Percentiles rank a stretch among this genome's conserved stretches.
Conservation (phyloP, 306 rosid genomes). For the Gastrolobium villosum region DNA sequence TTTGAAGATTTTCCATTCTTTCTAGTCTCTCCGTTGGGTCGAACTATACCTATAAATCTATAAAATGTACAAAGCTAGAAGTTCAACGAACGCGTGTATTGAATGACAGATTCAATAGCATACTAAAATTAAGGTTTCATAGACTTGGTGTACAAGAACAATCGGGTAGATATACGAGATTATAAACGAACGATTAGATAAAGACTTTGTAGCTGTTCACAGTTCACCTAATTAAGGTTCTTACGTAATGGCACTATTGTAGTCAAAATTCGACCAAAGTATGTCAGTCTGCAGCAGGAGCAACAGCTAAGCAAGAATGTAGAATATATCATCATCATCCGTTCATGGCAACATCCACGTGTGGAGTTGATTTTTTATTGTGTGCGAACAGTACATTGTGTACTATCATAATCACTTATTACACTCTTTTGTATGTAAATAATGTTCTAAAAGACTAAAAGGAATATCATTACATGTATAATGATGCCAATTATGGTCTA, state of each 20-base stretch:
- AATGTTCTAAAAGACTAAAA: not conserved
- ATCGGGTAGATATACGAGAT: constrained; percentile 3
- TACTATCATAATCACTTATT: not conserved
- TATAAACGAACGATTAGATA: constrained; percentile 21
- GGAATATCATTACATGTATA: not conserved
- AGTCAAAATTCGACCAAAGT: constrained; percentile 30
- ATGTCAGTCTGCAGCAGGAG: not conserved
- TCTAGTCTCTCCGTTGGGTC: too few species aligned
- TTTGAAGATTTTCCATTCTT: not conserved
- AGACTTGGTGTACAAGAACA: constrained; percentile 25
- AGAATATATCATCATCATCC: not conserved
- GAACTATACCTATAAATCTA: not conserved
- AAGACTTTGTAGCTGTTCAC: constrained; percentile 21
- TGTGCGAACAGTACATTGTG: not conserved
- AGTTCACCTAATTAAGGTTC: constrained; percentile 30
- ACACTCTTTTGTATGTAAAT: not conserved
- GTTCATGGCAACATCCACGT: not conserved
- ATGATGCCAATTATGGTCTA: too few species aligned
- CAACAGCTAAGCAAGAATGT: constrained; percentile 16
- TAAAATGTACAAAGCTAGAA: not conserved
- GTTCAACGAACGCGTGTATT: constrained; percentile 29
- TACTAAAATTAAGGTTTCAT: not conserved
- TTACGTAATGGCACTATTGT: not conserved
- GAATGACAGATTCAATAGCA: constrained; percentile 4
- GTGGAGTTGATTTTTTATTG: not conserved